These are phyloP conservation scores for Blastobotrys robertii DNA, from an alignment of 805 yeast genomes.

Conservation along the genomic window DNA sequence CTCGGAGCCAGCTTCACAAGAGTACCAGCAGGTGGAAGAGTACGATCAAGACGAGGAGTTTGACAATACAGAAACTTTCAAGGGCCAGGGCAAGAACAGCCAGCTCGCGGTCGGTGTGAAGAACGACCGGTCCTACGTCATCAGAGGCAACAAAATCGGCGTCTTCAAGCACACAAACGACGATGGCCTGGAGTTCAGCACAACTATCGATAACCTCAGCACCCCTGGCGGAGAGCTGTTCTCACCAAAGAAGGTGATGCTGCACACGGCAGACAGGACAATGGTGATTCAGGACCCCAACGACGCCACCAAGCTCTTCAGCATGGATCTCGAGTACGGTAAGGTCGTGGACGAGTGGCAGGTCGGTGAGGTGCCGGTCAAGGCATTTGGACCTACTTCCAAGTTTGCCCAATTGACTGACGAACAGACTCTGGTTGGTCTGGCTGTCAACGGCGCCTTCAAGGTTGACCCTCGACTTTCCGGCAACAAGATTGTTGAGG, in stretches of 20 bases:
- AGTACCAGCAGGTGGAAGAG: conserved; percentile 29
- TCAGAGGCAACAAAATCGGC: conserved; percentile 71
- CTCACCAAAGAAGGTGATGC: conserved; percentile 58
- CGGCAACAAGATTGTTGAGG: conserved; percentile 49
- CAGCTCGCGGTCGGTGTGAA: conserved; percentile 61
- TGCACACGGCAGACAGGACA: conserved; percentile 63
- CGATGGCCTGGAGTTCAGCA: conserved; percentile 47
- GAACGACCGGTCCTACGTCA: conserved; percentile 67
- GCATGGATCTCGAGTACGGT: conserved; percentile 74
- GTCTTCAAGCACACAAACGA: conserved; percentile 54
- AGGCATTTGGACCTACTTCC: conserved; percentile 57
- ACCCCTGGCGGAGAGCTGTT: conserved; percentile 41
- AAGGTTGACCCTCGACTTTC: conserved; percentile 69
- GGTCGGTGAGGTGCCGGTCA: conserved; percentile 37
- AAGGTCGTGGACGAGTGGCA: conserved; percentile 82
- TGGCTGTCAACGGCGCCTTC: conserved; percentile 56
- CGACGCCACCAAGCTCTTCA: conserved; percentile 40
- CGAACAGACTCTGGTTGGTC: conserved; percentile 68
- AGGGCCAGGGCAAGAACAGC: conserved; percentile 40
- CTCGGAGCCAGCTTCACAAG: conserved; percentile 23
- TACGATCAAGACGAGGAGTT: conserved; percentile 21
- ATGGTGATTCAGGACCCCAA: conserved; percentile 54
- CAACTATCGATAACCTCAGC: conserved; percentile 56
- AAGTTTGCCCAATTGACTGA: conserved; percentile 66
- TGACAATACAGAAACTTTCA: conserved; percentile 18